These are phyloP conservation scores for Suillus ampliporus DNA, from an alignment of 768 basidiomycete species.

Conservation along the genomic window DNA sequence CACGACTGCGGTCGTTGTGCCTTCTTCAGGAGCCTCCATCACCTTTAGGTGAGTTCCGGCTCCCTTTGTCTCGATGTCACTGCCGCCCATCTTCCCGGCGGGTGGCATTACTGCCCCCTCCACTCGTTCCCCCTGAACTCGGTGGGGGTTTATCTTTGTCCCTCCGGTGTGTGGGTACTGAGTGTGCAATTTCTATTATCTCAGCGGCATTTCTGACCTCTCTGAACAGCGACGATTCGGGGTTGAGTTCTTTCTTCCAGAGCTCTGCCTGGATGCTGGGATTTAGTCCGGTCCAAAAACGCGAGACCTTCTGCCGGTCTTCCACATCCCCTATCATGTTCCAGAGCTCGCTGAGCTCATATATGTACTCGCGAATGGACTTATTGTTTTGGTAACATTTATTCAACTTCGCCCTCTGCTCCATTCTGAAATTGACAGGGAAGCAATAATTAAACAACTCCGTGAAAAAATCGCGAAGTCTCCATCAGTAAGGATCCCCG, in stretches of 20 bases:
- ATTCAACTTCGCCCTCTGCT: slow-evolving; percentile 33
- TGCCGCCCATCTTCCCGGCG: too few species aligned
- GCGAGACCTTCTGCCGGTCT: slow-evolving; percentile 33
- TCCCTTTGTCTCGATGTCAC: too few species aligned
- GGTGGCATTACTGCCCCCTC: too few species aligned
- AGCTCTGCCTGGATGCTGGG: slow-evolving; percentile 33
- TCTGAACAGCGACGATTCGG: slow-evolving; percentile 29
- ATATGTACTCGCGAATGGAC: slow-evolving; percentile 37
- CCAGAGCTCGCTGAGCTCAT: slow-evolving; percentile 41
- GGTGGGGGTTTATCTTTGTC: too few species aligned
- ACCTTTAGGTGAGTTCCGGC: too few species aligned
- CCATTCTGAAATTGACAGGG: slow-evolving; percentile 27
- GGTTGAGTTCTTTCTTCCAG: slow-evolving; percentile 35
- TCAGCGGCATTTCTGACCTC: slow-evolving; percentile 37
- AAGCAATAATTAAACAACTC: slow-evolving; percentile 45
- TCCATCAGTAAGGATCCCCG: slow-evolving; percentile 30
- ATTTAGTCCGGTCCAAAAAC: slow-evolving; percentile 42
- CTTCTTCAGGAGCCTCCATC: too few species aligned
- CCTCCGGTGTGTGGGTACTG: too few species aligned
- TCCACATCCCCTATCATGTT: slow-evolving; percentile 38
- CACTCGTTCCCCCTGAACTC: too few species aligned
- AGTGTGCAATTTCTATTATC: slow-evolving; percentile 37
- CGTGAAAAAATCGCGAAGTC: slow-evolving; percentile 34
- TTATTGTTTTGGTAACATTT: slow-evolving; percentile 29
- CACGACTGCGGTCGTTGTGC: too few species aligned